Conservation (phyloP, 345 rosid genomes). For the Salix koriyanagi region DNA sequence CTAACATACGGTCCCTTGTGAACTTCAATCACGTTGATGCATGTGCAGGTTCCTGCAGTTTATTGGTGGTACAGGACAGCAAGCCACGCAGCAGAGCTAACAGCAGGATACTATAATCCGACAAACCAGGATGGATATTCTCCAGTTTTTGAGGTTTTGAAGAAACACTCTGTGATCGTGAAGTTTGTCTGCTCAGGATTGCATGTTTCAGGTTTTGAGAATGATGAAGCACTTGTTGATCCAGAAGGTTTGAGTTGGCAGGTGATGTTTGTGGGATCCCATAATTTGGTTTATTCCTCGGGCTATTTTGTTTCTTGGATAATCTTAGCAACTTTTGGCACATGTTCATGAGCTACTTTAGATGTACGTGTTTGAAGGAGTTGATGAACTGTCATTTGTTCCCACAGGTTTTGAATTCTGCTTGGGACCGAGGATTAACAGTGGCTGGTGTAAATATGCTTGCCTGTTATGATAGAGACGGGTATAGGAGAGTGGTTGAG, state of each 20-base stretch:
- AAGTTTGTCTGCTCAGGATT: slow-evolving; percentile 70
- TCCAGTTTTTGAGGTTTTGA: slow-evolving; percentile 63
- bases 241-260: slow-evolving; percentile 93
- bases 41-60: slow-evolving; percentile 75
- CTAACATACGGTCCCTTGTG: not conserved
- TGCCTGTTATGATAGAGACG: slow-evolving; percentile 71
- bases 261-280: slow-evolving; percentile 37
- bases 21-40: not conserved
- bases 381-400: slow-evolving; percentile 13
- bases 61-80: slow-evolving; percentile 89
- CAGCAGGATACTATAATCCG: slow-evolving; percentile 87
- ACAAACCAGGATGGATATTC: slow-evolving; percentile 85
- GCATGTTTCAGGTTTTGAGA: slow-evolving; percentile 45
- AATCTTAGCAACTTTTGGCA: not conserved
- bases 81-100: slow-evolving; percentile 90
- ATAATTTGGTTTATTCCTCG: not conserved
- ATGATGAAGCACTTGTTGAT: slow-evolving; percentile 64
- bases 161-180: slow-evolving; percentile 57
- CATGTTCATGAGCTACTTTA: not conserved
- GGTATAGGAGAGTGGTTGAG: slow-evolving; percentile 66
- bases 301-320: not conserved
- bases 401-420: slow-evolving; percentile 69
- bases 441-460: slow-evolving; percentile 68
- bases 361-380: not conserved
- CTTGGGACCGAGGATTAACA: slow-evolving; percentile 72